These are phyloP conservation scores for Podospora sp. DNA, from an alignment of 495 filamentous ascomycete genomes.

Conservation along the genomic window DNA sequence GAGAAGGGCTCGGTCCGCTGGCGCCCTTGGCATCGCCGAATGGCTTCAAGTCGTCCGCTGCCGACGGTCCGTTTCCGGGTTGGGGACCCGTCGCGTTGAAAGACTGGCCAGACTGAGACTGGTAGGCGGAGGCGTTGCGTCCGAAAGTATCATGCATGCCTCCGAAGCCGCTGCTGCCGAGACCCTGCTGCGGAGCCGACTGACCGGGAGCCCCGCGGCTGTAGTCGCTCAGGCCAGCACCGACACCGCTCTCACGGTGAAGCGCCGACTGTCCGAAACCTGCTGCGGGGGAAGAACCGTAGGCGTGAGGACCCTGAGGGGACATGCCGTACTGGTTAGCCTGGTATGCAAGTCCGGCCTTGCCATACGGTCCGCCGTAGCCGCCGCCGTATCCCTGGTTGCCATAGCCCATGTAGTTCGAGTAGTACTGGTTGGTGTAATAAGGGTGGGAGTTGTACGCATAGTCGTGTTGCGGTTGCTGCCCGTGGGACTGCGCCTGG, in stretches of 20 bases:
- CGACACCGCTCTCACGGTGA: constrained; percentile 63
- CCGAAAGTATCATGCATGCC: constrained; percentile 79
- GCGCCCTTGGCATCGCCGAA: constrained; percentile 69
- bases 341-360: constrained; percentile 70
- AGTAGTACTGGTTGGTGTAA: constrained; percentile 78
- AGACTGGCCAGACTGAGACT: constrained; percentile 66
- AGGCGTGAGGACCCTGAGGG: constrained; percentile 73
- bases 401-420: constrained; percentile 77
- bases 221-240: constrained; percentile 67
- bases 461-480: constrained; percentile 63
- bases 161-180: constrained; percentile 66
- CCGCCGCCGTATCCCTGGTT: constrained; percentile 69
- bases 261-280: constrained; percentile 73
- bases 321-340: constrained; percentile 77
- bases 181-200: constrained; percentile 67
- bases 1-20: constrained; percentile 79
- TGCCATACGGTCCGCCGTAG: constrained; percentile 75
- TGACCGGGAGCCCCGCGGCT: constrained; percentile 74
- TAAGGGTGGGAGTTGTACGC: constrained; percentile 78
- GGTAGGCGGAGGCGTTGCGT: constrained; percentile 61
- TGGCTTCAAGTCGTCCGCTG: constrained; percentile 74
- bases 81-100: constrained; percentile 67
- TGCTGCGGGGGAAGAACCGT: constrained; percentile 74
- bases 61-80: constrained; percentile 43
- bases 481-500: constrained; percentile 60